Percentiles rank a stretch among this genome's conserved stretches.
Evolutionary conservation across 495 filamentous ascomycete species (phyloP).

Genomic region (Lentithecium fluviatile): DNA sequence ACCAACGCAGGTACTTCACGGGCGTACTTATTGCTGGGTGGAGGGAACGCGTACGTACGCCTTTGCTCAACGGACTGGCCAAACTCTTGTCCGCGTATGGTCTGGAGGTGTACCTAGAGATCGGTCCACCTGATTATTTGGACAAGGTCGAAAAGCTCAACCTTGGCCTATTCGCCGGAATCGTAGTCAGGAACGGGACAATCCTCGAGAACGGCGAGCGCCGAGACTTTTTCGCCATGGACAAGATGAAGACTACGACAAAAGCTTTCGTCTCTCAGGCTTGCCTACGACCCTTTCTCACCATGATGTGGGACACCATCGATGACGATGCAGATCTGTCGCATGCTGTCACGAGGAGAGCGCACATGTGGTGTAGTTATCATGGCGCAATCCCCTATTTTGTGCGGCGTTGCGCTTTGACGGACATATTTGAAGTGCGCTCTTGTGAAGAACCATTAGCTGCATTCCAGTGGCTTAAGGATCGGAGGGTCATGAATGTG

Average conservation of each 20-base stretch:
- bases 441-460: slow-evolving; percentile 49
- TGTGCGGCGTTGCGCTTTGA: slow-evolving; percentile 47
- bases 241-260: slow-evolving; percentile 41
- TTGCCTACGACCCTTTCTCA: slow-evolving; percentile 30
- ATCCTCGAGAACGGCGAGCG: slow-evolving; percentile 43
- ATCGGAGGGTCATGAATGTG: slow-evolving; percentile 50
- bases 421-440: slow-evolving; percentile 44
- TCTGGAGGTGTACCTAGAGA: slow-evolving; percentile 52
- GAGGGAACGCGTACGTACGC: slow-evolving; percentile 43
- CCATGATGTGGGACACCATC: slow-evolving; percentile 55
- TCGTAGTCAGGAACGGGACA: slow-evolving; percentile 44
- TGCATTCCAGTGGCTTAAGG: slow-evolving; percentile 59
- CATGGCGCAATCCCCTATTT: slow-evolving; percentile 58
- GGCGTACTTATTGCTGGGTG: slow-evolving; percentile 55
- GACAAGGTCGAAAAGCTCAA: slow-evolving; percentile 42
- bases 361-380: slow-evolving; percentile 57
- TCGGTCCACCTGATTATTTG: slow-evolving; percentile 51
- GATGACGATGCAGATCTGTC: slow-evolving; percentile 49
- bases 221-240: slow-evolving; percentile 47
- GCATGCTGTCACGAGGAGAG: slow-evolving; percentile 55
- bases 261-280: slow-evolving; percentile 56
- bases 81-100: slow-evolving; percentile 44
- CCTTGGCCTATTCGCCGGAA: slow-evolving; percentile 37
- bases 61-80: slow-evolving; percentile 44
- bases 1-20: slow-evolving; percentile 39